Percentiles rank a stretch among this genome's conserved stretches.
Evolutionary conservation across 352 stramenopile genomes (phyloP).

Genomic region (Peronosclerospora sorghi): DNA sequence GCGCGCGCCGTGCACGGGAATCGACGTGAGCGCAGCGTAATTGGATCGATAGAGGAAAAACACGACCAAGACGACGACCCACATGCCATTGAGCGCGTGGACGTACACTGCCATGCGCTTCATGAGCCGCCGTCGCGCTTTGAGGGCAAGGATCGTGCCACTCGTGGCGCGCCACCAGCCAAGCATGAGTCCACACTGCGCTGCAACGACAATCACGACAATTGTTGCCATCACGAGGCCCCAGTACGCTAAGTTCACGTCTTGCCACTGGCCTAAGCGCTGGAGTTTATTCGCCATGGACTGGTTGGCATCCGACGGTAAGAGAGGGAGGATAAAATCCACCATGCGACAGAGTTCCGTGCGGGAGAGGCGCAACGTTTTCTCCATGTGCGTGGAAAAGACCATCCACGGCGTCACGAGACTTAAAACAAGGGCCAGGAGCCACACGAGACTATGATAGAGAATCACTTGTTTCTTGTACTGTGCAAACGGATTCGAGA

Average conservation of each 20-base stretch:
- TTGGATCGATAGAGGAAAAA: constrained; percentile 58
- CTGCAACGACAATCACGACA: constrained; percentile 45
- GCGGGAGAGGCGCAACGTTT: constrained; percentile 27
- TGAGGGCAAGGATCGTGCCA: constrained; percentile 58
- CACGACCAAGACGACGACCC: constrained; percentile 43
- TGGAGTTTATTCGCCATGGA: constrained; percentile 2
- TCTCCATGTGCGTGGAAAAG: constrained; percentile 26
- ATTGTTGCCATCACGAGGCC: constrained; percentile 42
- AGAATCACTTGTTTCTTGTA: constrained; percentile 49
- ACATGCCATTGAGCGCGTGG: constrained; percentile 53
- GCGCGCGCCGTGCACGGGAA: constrained; percentile 19
- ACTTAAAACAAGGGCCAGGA: constrained; percentile 28
- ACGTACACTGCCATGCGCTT: constrained; percentile 68
- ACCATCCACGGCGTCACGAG: constrained; percentile 30
- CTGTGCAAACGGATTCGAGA: constrained; percentile 67
- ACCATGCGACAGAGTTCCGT: constrained; percentile 44
- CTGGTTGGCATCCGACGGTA: constrained; percentile 25
- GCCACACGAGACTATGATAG: constrained; percentile 51
- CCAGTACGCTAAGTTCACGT: constrained; percentile 51
- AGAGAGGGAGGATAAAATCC: constrained; percentile 31
- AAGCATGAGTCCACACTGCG: constrained; percentile 46
- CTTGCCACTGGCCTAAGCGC: constrained; percentile 40
- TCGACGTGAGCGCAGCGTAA: constrained; percentile 19
- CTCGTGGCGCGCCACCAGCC: constrained; percentile 73
- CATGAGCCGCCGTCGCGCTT: constrained; percentile 56